Evolutionary conservation across 495 filamentous ascomycete species (phyloP).

Genomic region (Trichoderma erinaceum): DNA sequence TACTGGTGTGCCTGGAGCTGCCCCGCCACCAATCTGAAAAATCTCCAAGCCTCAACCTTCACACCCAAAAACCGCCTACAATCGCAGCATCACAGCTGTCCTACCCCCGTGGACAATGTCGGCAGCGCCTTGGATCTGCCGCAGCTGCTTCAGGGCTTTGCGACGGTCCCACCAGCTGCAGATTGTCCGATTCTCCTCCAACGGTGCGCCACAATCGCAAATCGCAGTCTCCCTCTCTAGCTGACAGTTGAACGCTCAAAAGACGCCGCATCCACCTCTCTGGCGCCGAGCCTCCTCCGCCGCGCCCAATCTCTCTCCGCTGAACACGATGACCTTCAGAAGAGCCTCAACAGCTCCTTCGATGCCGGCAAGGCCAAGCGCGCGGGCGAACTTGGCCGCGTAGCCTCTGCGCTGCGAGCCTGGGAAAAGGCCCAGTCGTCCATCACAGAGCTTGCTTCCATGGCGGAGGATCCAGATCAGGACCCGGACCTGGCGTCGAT

Average conservation of each 20-base stretch:
- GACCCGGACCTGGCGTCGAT: slow-evolving; percentile 50
- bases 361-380: slow-evolving; percentile 68
- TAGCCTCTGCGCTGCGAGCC: slow-evolving; percentile 62
- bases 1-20: background rate
- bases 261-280: slow-evolving; percentile 3
- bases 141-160: slow-evolving; percentile 6
- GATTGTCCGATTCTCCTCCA: slow-evolving; percentile 13
- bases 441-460: slow-evolving; percentile 44
- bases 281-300: slow-evolving; percentile 36
- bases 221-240: background rate
- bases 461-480: slow-evolving; percentile 29
- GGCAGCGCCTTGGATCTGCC: slow-evolving; percentile 15
- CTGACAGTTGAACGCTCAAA: background rate
- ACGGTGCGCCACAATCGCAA: background rate
- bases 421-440: slow-evolving; percentile 57
- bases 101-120: background rate
- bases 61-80: no score
- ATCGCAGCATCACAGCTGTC: background rate
- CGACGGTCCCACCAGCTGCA: background rate
- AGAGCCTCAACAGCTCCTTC: slow-evolving; percentile 56
- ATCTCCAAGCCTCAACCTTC: background rate
- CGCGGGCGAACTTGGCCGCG: slow-evolving; percentile 65
- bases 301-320: slow-evolving; percentile 35
- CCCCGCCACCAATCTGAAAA: slow-evolving; percentile 1
- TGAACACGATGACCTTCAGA: slow-evolving; percentile 56